A percentile compares a stretch with the other conserved stretches of the same genome.
These are phyloP conservation scores for Saccharomycopsis selenospora DNA, from an alignment of 805 yeast species.

Conservation along the genomic window DNA sequence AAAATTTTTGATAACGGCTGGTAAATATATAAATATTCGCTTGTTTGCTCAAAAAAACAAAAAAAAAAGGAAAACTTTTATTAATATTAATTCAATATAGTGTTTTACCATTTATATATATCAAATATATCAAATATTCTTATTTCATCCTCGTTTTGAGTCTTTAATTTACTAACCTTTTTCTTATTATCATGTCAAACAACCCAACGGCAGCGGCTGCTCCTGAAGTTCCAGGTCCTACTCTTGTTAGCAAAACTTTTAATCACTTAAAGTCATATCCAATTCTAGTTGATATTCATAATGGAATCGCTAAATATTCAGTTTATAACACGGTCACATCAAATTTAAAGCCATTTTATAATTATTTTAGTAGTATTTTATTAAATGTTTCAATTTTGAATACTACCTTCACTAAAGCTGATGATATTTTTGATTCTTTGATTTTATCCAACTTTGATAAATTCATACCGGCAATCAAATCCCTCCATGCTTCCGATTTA, in stretches of 20 bases:
- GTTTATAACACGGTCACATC: slow-evolving; percentile 21
- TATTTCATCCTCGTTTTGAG: no score
- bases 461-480: slow-evolving; percentile 27
- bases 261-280: slow-evolving; percentile 30
- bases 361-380: slow-evolving; percentile 19
- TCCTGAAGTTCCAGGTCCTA: background rate
- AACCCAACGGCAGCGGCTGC: no score
- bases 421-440: slow-evolving; percentile 23
- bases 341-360: slow-evolving; percentile 19
- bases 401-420: slow-evolving; percentile 23
- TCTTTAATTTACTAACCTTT: no score
- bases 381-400: slow-evolving; percentile 23
- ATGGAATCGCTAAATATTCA: slow-evolving; percentile 21
- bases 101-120: no score
- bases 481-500: slow-evolving; percentile 22
- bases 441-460: slow-evolving; percentile 27
- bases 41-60: no score
- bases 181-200: no score
- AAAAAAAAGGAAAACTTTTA: no score
- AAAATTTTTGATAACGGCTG: no score
- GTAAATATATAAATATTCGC: no score
- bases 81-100: no score
- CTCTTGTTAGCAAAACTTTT: slow-evolving; percentile 6
- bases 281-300: slow-evolving; percentile 25
- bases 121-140: no score